A percentile compares a stretch with the other conserved stretches of the same genome.
Evolutionary conservation across 352 stramenopile genomes (phyloP).

Genomic region (Pythium periplocum): DNA sequence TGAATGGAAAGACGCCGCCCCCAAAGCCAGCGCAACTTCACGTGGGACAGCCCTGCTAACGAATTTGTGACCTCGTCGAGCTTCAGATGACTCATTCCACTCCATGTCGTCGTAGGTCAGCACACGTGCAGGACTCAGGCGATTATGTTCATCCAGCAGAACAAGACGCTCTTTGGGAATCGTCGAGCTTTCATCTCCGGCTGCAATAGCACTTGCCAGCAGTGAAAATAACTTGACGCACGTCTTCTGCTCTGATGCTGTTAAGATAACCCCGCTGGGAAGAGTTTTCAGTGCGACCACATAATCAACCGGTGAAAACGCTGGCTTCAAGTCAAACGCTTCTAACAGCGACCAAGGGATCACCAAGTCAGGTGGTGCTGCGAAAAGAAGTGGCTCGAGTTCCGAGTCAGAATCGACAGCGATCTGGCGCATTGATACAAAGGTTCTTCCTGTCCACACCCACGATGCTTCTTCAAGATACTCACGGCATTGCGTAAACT

Average conservation of each 20-base stretch:
- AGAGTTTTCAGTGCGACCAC: conserved; percentile 42
- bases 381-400: conserved; percentile 58
- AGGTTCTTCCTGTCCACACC: conserved; percentile 68
- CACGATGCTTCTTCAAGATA: conserved; percentile 39
- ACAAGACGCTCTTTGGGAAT: conserved; percentile 16
- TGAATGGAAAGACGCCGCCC: conserved; percentile 55
- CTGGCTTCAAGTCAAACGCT: conserved; percentile 45
- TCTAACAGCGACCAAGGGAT: conserved; percentile 52
- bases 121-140: conserved; percentile 18
- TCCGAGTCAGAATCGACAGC: conserved; percentile 33
- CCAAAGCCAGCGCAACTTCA: conserved; percentile 40
- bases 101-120: conserved; percentile 75
- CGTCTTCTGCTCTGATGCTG: background rate
- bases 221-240: conserved; percentile 50
- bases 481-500: conserved; percentile 18
- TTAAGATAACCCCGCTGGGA: conserved; percentile 22
- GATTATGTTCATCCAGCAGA: conserved; percentile 12
- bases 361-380: conserved; percentile 47
- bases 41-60: conserved; percentile 41
- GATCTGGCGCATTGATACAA: conserved; percentile 47
- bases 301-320: conserved; percentile 51
- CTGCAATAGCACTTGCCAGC: conserved; percentile 14
- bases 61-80: conserved; percentile 44
- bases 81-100: conserved; percentile 59
- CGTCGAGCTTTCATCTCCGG: background rate